Evolutionary conservation across 139 green algal genomes (phyloP).

Genomic region (Ostreobium quekettii): DNA sequence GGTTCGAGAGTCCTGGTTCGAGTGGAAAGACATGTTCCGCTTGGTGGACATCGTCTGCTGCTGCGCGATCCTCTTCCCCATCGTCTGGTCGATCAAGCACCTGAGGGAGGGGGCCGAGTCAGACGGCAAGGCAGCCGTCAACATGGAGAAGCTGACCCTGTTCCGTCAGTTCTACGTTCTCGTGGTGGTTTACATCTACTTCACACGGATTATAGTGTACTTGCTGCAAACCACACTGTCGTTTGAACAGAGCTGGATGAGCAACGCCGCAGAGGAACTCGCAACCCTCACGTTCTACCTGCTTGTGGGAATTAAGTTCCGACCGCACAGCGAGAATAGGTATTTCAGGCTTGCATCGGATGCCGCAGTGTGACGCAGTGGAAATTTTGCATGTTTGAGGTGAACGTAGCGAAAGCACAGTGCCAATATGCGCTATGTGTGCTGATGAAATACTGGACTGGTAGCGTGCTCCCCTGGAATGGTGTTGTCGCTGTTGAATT

Average conservation of each 20-base stretch:
- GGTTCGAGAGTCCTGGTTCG: constrained; percentile 72
- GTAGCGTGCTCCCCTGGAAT: no score
- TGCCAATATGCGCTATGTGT: no score
- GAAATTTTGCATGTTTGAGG: no score
- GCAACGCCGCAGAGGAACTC: neutral
- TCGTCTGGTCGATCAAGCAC: constrained; percentile 96
- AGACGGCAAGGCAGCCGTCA: constrained; percentile 59
- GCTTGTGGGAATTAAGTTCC: neutral
- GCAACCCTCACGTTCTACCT: constrained; percentile 7
- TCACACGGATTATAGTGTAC: constrained; percentile 97
- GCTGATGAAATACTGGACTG: no score
- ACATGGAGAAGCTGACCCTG: constrained; percentile 79
- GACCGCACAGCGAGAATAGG: constrained; percentile 4
- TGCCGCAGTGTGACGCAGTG: no score
- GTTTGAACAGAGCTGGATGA: constrained; percentile 10
- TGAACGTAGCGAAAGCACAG: no score
- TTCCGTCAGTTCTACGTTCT: constrained; percentile 96
- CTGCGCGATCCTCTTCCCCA: constrained; percentile 95
- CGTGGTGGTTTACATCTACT: constrained; percentile 94
- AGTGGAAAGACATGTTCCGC: constrained; percentile 91
- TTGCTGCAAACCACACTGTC: constrained; percentile 54
- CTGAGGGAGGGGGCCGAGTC: constrained; percentile 54
- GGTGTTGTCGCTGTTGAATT: no score
- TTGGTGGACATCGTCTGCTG: constrained; percentile 97
- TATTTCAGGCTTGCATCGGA: no score